Evolutionary conservation across 2,329 filamentous ascomycete genomes (phyloP).

Genomic region (Cercospora beticola): DNA sequence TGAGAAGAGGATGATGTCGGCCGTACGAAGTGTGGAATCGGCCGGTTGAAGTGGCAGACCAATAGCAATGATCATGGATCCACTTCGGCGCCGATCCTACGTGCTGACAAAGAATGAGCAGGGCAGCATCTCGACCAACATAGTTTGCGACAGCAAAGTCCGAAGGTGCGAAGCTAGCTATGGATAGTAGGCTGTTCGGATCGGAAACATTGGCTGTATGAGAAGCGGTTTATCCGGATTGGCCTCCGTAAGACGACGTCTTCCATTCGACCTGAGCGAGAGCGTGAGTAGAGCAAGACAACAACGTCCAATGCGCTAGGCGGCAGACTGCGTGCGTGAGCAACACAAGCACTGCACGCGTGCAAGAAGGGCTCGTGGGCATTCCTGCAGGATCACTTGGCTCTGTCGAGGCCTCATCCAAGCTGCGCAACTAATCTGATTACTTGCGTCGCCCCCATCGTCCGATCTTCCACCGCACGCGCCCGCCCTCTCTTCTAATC

Average conservation of each 20-base stretch:
- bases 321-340: not conserved
- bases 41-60: not conserved
- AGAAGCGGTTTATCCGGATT: not conserved
- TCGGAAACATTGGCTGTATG: not conserved
- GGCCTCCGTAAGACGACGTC: not conserved
- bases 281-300: not conserved
- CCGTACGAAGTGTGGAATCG: not conserved
- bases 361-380: not conserved
- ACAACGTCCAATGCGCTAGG: not conserved
- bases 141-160: not conserved
- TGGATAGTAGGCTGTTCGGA: no score
- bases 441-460: not conserved
- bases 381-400: conserved; percentile 11
- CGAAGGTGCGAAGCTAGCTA: not conserved
- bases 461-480: not conserved
- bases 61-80: not conserved
- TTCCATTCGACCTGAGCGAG: not conserved
- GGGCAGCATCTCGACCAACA: not conserved
- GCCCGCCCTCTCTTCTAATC: not conserved
- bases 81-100: not conserved
- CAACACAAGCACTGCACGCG: not conserved
- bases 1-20: not conserved
- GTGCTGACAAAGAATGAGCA: not conserved
- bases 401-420: not conserved
- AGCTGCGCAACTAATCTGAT: not conserved